Evolutionary conservation across 192 early-diverging fungal species (phyloP).

Genomic region (Coemansia sp.): DNA sequence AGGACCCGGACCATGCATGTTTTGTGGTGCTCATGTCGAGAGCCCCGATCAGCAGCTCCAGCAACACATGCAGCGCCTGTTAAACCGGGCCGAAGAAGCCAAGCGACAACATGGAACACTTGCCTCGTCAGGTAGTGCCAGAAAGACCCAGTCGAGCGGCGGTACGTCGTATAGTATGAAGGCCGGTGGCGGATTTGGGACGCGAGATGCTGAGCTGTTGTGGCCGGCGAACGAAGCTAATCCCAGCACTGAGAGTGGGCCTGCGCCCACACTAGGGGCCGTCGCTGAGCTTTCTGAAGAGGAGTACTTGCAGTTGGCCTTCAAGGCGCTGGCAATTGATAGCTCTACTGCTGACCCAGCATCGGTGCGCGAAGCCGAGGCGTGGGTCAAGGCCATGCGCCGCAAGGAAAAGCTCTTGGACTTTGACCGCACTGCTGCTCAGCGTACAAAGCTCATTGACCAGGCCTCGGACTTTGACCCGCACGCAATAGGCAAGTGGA

Average conservation of each 20-base stretch:
- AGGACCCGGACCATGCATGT: constrained; percentile 58
- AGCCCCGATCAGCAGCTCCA: constrained; percentile 51
- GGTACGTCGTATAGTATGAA: constrained; percentile 34
- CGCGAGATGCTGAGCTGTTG: constrained; percentile 14
- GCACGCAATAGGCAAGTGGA: constrained; percentile 44
- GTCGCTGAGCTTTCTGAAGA: constrained; percentile 31
- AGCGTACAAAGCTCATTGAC: constrained; percentile 55
- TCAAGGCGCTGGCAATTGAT: constrained; percentile 38
- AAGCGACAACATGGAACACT: background rate
- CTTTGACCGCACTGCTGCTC: constrained; percentile 56
- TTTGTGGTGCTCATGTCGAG: constrained; percentile 48
- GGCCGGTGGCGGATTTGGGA: constrained; percentile 26
- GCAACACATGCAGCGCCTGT: constrained; percentile 42
- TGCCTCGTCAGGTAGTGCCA: background rate
- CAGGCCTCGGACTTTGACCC: constrained; percentile 46
- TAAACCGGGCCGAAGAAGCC: constrained; percentile 15
- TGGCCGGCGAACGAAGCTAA: constrained; percentile 13
- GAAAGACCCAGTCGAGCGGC: background rate
- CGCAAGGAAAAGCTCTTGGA: constrained; percentile 52
- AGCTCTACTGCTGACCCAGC: constrained; percentile 8
- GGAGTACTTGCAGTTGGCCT: constrained; percentile 41
- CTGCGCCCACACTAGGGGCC: background rate
- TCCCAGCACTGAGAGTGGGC: background rate
- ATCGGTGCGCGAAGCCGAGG: constrained; percentile 25
- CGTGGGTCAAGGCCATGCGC: constrained; percentile 42